Evolutionary conservation across 2,329 filamentous ascomycete genomes (phyloP).

Genomic region (Aaosphaeria arxii): DNA sequence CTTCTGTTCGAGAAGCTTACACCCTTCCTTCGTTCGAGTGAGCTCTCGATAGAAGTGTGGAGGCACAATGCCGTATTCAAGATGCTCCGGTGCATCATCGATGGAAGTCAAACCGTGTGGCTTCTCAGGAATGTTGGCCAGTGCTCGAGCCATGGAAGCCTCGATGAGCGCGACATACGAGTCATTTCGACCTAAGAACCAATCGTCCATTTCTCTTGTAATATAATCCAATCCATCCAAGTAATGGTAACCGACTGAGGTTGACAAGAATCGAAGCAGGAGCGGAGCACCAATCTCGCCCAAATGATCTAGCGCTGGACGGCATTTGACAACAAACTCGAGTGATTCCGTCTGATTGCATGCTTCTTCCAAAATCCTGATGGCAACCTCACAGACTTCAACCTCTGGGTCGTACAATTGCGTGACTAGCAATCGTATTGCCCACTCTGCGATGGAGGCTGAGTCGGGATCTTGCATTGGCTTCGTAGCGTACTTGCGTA

Average conservation of each 20-base stretch:
- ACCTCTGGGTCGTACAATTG: conserved; percentile 97
- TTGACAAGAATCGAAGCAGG: conserved; percentile 87
- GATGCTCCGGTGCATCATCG: conserved; percentile 46
- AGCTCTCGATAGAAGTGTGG: conserved; percentile 97
- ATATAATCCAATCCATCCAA: conserved; percentile 97
- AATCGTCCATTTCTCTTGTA: conserved; percentile 99
- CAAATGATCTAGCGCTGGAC: conserved; percentile 88
- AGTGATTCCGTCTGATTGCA: conserved; percentile 89
- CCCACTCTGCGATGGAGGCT: conserved; percentile 82
- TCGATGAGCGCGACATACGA: conserved; percentile 94
- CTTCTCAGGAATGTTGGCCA: conserved; percentile 60
- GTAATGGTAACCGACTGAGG: conserved; percentile 96
- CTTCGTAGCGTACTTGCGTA: conserved; percentile 79
- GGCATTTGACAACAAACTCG: conserved; percentile 95
- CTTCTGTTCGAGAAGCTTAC: conserved; percentile 83
- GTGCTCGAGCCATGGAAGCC: conserved; percentile 86
- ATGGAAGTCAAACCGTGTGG: conserved; percentile 45
- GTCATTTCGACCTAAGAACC: conserved; percentile 96
- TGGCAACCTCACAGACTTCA: conserved; percentile 91
- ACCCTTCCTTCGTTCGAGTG: conserved; percentile 88
- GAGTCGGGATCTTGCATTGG: conserved; percentile 43
- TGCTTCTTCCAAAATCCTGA: conserved; percentile 95
- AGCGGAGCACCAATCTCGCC: conserved; percentile 95
- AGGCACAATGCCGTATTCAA: conserved; percentile 66
- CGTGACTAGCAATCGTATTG: conserved; percentile 93